phyloP scores from a whole-genome alignment of 2,329 filamentous ascomycete species.

The Simplicillium aogashimaense region DNA sequence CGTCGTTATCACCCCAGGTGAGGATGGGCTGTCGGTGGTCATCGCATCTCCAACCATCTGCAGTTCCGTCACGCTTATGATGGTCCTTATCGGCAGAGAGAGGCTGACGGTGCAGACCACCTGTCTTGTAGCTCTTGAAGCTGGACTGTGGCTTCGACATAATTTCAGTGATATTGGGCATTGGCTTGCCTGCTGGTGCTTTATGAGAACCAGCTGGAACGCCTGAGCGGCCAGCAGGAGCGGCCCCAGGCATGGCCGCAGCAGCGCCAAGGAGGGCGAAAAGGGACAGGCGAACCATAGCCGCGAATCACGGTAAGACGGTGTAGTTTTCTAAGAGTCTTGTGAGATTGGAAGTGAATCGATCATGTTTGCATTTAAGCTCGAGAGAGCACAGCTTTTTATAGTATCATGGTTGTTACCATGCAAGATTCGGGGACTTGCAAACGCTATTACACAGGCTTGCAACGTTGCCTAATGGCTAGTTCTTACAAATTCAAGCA shows the following conservation, averaged over 20 bases:
- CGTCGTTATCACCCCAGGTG: conserved; percentile 4
- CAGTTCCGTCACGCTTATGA: not conserved
- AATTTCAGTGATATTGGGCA: conserved; percentile 3
- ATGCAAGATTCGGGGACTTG: no score
- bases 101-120: not conserved
- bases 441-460: no score
- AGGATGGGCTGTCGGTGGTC: conserved; percentile 1
- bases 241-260: not conserved
- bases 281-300: no score
- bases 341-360: no score
- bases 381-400: no score
- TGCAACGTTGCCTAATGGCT: no score
- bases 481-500: no score
- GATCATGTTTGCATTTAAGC: no score
- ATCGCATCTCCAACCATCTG: not conserved
- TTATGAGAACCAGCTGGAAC: not conserved
- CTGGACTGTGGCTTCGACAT: conserved; percentile 2
- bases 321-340: no score
- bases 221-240: not conserved
- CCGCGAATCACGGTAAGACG: no score
- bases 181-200: not conserved
- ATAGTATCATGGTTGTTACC: no score
- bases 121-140: conserved; percentile 3
- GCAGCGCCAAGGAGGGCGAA: not conserved
- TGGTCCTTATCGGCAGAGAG: not conserved